A percentile compares a stretch with the other conserved stretches of the same genome.
Evolutionary conservation across 129 eudicot species (phyloP).

Genomic region (Escallonia rubra): DNA sequence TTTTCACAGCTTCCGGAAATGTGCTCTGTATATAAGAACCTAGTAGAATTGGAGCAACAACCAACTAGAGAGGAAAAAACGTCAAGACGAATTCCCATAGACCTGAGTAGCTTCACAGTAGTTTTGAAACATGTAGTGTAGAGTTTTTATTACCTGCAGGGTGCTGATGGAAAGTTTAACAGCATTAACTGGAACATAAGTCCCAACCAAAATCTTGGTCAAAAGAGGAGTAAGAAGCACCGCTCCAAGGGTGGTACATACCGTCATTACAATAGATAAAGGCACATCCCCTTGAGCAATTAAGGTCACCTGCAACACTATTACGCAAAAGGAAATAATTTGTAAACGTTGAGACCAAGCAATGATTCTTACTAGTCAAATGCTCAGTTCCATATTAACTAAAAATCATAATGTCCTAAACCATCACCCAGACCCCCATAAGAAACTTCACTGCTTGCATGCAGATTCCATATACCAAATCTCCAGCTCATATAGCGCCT

Average conservation of each 20-base stretch:
- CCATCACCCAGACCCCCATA: not conserved
- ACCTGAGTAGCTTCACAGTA: not conserved
- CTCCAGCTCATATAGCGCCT: too few relatives aligned
- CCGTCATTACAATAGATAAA: constrained; percentile 75
- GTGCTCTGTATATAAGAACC: constrained; percentile 68
- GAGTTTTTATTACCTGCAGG: constrained; percentile 46
- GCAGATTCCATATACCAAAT: too few relatives aligned
- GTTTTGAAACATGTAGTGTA: not conserved
- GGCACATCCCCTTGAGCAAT: constrained; percentile 91
- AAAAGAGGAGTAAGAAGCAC: constrained; percentile 77
- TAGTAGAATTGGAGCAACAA: constrained; percentile 73
- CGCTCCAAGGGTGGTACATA: constrained; percentile 75
- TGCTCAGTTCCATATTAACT: not conserved
- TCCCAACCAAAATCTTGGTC: constrained; percentile 70
- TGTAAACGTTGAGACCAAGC: not conserved
- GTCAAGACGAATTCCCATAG: not conserved
- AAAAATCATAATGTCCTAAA: not conserved
- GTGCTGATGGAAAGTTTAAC: constrained; percentile 73
- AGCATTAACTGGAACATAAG: constrained; percentile 76
- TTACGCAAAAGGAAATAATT: constrained; percentile 22
- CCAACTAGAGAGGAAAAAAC: constrained; percentile 46
- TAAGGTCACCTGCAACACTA: constrained; percentile 88
- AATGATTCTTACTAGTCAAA: not conserved
- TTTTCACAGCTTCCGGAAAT: constrained; percentile 62
- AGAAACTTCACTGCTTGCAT: too few relatives aligned